These are phyloP conservation scores for Fusarium solani-melongenae DNA, from an alignment of 2,329 filamentous ascomycete species.

Conservation along the genomic window DNA sequence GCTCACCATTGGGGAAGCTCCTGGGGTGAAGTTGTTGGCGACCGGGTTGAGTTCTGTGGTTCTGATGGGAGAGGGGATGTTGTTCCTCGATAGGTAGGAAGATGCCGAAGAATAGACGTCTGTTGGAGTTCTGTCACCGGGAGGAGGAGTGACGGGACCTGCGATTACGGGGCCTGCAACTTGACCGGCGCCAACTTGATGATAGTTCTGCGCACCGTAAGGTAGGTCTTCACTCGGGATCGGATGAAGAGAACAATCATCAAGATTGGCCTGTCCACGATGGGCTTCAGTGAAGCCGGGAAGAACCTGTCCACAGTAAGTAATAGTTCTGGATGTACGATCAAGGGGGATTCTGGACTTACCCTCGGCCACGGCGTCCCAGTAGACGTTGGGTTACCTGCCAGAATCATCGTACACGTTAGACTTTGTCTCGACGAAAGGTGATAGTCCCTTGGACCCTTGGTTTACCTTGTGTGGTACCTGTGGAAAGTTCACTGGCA, in stretches of 20 bases:
- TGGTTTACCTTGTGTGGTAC: background rate
- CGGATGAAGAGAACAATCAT: background rate
- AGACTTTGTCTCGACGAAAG: background rate
- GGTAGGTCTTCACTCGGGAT: background rate
- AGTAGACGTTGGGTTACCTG: background rate
- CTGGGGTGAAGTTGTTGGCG: background rate
- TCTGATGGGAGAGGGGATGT: background rate
- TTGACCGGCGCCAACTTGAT: background rate
- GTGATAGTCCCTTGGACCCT: background rate
- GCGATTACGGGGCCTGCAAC: background rate
- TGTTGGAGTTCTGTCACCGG: background rate
- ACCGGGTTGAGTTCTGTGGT: background rate
- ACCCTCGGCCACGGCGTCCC: background rate
- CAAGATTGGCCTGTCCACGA: background rate
- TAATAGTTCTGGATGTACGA: background rate
- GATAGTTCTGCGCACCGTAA: too few species aligned
- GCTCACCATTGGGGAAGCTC: background rate
- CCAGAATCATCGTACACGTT: background rate
- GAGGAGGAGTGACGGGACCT: background rate
- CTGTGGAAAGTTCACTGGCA: background rate
- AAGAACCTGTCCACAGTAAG: background rate
- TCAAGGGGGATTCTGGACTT: background rate
- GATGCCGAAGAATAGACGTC: background rate
- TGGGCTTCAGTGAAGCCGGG: slow-evolving; percentile 9
- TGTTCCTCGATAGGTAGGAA: background rate